Conservation (phyloP, 108 stramenopile species). For the Cyclotella kingstonii region DNA sequence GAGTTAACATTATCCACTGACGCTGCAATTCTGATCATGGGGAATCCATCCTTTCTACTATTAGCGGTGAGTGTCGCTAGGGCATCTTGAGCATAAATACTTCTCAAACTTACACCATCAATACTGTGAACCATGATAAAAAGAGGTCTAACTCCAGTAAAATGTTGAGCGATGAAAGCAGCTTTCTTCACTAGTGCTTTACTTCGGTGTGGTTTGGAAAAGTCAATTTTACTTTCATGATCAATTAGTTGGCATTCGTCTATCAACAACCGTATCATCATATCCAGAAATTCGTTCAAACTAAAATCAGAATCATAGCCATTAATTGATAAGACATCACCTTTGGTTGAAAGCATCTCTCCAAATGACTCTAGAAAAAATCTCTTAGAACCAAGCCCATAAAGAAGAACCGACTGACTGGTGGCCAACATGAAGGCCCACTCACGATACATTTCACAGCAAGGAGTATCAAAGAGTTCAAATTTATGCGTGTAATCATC, state of each 20-base stretch:
- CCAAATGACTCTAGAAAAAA: constrained; percentile 58
- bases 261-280: constrained; percentile 15
- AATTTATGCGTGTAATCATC: constrained; percentile 3
- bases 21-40: constrained; percentile 64
- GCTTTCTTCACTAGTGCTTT: constrained; percentile 44
- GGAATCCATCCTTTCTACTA: constrained; percentile 43
- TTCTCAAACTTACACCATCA: constrained; percentile 61
- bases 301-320: constrained; percentile 46
- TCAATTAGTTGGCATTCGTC: constrained; percentile 8
- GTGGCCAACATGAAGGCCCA: constrained; percentile 67
- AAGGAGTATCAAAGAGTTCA: constrained; percentile 20
- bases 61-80: constrained; percentile 54
- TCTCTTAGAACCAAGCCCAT: constrained; percentile 74
- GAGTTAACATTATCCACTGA: constrained; percentile 75
- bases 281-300: constrained; percentile 47
- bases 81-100: constrained; percentile 51
- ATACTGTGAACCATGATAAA: constrained; percentile 75
- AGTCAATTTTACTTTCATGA: constrained; percentile 27
- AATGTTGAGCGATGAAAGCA: constrained; percentile 40
- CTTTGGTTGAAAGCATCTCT: constrained; percentile 31
- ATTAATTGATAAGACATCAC: constrained; percentile 43
- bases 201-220: constrained; percentile 4
- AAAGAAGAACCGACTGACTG: constrained; percentile 70
- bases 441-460: constrained; percentile 30
- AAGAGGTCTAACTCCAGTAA: constrained; percentile 48